A percentile compares a stretch with the other conserved stretches of the same genome.
These are phyloP conservation scores for Zizania latifolia DNA, from an alignment of 176 grass and related monocot species.

Conservation along the genomic window DNA sequence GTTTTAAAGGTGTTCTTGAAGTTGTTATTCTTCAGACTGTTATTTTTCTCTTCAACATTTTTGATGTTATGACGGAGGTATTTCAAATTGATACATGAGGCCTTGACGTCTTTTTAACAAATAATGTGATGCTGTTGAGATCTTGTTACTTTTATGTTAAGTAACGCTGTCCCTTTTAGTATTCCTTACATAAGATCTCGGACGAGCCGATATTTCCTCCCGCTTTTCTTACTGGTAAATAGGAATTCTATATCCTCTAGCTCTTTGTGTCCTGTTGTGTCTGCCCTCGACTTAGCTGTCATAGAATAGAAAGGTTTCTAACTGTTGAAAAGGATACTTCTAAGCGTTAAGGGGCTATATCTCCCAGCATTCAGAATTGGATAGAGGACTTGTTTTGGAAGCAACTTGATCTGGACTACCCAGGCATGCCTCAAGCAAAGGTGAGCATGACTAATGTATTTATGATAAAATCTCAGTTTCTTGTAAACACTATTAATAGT, in stretches of 20 bases:
- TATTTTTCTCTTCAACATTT: neutral
- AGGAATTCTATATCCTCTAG: neutral
- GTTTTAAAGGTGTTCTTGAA: neutral
- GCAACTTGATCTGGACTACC: constrained; percentile 88
- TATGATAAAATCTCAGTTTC: constrained; percentile 1
- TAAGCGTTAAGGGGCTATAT: neutral
- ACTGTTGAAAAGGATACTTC: neutral
- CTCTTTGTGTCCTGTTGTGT: neutral
- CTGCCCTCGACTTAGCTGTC: neutral
- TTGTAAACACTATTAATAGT: constrained; percentile 7
- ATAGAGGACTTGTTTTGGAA: constrained; percentile 90
- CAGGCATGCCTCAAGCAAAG: constrained; percentile 81
- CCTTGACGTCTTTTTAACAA: neutral
- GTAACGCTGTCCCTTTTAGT: constrained; percentile 7
- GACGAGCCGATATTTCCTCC: neutral
- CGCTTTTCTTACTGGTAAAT: neutral
- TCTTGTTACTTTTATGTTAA: constrained; percentile 20
- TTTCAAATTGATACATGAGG: neutral
- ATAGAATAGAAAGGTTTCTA: neutral
- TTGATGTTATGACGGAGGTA: neutral
- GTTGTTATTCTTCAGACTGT: neutral
- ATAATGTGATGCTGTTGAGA: neutral
- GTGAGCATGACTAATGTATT: constrained; percentile 32
- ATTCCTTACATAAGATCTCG: neutral
- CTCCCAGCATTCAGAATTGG: constrained; percentile 79